A percentile compares a stretch with the other conserved stretches of the same genome.
Conservation (phyloP, 495 filamentous ascomycete genomes). For the Lasiosphaeria hispida region DNA sequence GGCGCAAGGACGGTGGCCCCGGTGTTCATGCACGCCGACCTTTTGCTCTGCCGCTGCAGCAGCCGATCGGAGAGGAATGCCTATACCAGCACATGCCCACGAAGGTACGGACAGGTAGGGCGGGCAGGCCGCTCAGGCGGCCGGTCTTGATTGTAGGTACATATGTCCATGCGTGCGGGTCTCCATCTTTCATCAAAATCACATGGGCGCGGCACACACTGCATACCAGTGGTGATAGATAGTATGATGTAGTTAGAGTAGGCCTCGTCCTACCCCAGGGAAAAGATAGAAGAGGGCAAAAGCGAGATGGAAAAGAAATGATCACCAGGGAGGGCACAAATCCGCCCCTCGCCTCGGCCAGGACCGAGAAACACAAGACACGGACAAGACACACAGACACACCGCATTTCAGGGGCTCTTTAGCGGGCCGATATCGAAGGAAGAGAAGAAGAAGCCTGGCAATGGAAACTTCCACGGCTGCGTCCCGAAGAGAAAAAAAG, state of each 20-base stretch:
- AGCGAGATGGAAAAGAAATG: too few species aligned
- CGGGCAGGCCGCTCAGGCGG: too few species aligned
- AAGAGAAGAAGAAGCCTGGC: background rate
- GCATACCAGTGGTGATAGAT: too few species aligned
- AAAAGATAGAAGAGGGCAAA: too few species aligned
- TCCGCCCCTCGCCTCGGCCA: background rate
- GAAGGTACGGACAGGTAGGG: background rate
- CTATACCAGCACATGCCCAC: background rate
- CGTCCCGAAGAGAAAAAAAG: background rate
- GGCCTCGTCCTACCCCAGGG: too few species aligned
- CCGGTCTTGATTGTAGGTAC: too few species aligned
- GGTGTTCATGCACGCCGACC: constrained; percentile 19
- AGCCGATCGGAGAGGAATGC: constrained; percentile 8
- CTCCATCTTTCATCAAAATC: too few species aligned
- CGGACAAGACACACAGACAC: too few species aligned
- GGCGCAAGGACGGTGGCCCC: background rate
- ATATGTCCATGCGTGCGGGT: too few species aligned
- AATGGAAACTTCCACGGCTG: constrained; percentile 1
- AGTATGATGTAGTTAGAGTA: too few species aligned
- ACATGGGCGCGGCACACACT: too few species aligned
- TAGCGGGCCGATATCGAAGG: background rate
- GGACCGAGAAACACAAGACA: background rate
- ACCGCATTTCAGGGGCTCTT: background rate
- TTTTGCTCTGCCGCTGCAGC: constrained; percentile 5
- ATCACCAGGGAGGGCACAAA: too few species aligned